A percentile compares a stretch with the other conserved stretches of the same genome.
Conservation (phyloP, 1,284 basidiomycete species). For the Rhodotorula sp. region DNA sequence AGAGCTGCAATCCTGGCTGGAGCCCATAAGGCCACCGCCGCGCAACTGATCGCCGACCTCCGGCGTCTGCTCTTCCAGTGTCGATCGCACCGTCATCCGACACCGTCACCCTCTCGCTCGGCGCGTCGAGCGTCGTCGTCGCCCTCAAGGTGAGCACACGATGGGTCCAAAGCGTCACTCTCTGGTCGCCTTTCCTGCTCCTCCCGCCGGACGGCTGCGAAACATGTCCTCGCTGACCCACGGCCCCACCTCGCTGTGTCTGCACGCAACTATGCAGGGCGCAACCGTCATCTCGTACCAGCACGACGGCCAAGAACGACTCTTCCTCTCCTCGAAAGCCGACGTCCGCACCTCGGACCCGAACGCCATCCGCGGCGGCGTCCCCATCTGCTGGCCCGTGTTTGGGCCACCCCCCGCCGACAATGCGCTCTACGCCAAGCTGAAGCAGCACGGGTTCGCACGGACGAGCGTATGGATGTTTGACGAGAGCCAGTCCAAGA, state of each 20-base stretch:
- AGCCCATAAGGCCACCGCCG: too few species aligned
- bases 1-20: too few species aligned
- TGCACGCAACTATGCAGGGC: conserved; percentile 19
- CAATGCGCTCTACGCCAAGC: conserved; percentile 39
- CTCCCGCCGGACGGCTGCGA: too few species aligned
- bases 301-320: conserved; percentile 36
- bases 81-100: neutral
- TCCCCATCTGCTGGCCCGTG: conserved; percentile 45
- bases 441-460: conserved; percentile 47
- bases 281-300: conserved; percentile 43
- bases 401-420: conserved; percentile 44
- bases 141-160: conserved; percentile 24
- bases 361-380: conserved; percentile 44
- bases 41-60: too few species aligned
- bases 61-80: neutral
- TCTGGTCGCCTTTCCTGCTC: neutral
- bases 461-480: conserved; percentile 39
- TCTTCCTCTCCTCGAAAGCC: conserved; percentile 43
- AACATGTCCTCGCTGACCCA: neutral
- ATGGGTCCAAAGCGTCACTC: neutral
- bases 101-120: conserved; percentile 15
- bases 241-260: conserved; percentile 1
- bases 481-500: neutral
- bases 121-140: conserved; percentile 10
- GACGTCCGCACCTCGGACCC: conserved; percentile 26